Base-by-base conservation (phyloP, 208 protist species). In the Endotrypanum monterogeii region DNA sequence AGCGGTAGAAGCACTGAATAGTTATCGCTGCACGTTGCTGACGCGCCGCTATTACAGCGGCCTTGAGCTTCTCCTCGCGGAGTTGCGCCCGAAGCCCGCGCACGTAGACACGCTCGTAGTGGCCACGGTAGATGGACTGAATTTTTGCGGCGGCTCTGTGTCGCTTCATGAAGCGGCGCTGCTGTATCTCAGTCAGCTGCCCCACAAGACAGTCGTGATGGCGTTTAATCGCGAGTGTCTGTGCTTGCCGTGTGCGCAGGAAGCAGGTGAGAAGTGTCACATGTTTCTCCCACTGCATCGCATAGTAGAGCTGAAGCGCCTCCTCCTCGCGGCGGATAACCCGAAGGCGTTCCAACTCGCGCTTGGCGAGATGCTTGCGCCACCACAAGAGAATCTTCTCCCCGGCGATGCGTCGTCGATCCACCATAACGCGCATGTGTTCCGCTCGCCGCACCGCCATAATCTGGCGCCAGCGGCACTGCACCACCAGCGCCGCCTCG, bases 381-480 rank as follows among this genome's bases (percentile, higher is more conserved):
- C 93, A 97, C 86, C 90, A 93, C 62, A 72, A 82, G 80, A 96
- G 91, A 62, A 97, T 56, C 18, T 68, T 41, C 50, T 82, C 25
- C 9, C 77, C 90, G 1, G 80, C 80, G 1, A 65, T 41, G 0
- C 32, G 20, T 16, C 84, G 85, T n/a, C 73, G 72, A 9, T 60
- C 41, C 51, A 41, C 67, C 32, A 71, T 23, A n/a, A 85, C 78
- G 41, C 87, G 86, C 60, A 91, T 60, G 5, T 70, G 54, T 18
- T 82, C 80, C 20, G 89, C 85, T 7, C 74, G 52, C 67, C 91
- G 89, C 35, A 73, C 83, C 18, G 93, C 93, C 67, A 78, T 63
- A 79, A 89, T 87, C 78, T 86, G 91, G 39, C 93, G 84, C 93
- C 93, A 97, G 81, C 94, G 93, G 77, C 89, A 93, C 83, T 97